Base-by-base conservation (phyloP, 345 rosid genomes). In the Lumnitzera littorea region DNA sequence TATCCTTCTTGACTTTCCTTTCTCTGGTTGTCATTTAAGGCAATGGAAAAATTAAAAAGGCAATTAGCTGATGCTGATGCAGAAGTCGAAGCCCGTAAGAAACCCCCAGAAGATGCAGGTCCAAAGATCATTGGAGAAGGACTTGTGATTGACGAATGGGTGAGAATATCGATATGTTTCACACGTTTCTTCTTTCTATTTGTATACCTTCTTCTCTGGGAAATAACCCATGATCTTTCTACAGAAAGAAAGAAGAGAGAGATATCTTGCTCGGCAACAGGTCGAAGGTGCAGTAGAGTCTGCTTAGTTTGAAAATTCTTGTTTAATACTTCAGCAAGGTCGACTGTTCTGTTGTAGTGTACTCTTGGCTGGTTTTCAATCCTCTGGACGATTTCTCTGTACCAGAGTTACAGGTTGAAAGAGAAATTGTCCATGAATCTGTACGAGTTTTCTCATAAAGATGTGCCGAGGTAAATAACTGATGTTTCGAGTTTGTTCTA, bases 81-180 rank as follows among this genome's bases (percentile, higher is more conserved):
- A 52, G 94, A 86, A 4, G 78, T 86, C 15, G 97, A 89, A 68
- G 85, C 83, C 1, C 76, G 89, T 12, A 91, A 88, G 81, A 91
- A 86, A 56, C 94, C 96, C 54, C 84, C 80, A 50, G 95, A 84
- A 69, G 97, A 88, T 60, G 57, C 87, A 15, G 95, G 95, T 55
- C 91, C 97, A 13, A 83, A 65, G 78, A 76, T 91, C 68, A 80
- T 91, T 1, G 99, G 97, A 36, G 99, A 95, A 82, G 99, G 99
- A 55, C 96, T 95, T n/a, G 99, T 95, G 24, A 88, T 95, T 53
- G 99, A 95, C 71, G 97, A 95, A 82, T 95, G 99, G 99, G 99
- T 91, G 46, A 71, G 91, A 78, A 55, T 15, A 20, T 16, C 20
- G 8, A 58, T 23, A 36, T 36, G 43, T 9, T 36, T 36, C 11